Percentiles rank a stretch among this genome's conserved stretches.
These are phyloP conservation scores for Clavaria fumosa DNA, from an alignment of 768 basidiomycete species.

Conservation along the genomic window DNA sequence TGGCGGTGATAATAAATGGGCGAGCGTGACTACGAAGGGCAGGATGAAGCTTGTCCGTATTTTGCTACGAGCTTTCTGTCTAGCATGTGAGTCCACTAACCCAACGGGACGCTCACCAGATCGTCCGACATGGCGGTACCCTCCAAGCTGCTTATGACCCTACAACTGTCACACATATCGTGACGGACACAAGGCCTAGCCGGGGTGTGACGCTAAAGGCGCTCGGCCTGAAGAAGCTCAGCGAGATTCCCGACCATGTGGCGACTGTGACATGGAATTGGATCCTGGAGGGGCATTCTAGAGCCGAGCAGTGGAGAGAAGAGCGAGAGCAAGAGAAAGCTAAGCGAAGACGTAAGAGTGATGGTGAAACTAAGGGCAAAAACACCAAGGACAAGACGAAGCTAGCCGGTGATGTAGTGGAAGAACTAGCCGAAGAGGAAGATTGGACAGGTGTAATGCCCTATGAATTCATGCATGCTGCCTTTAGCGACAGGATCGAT, in stretches of 20 bases:
- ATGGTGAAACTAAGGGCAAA: no score
- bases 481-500: conserved; percentile 32
- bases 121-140: conserved; percentile 47
- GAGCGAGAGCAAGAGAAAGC: conserved; percentile 15
- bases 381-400: no score
- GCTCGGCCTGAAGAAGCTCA: conserved; percentile 33
- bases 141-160: conserved; percentile 45
- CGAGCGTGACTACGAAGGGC: conserved; percentile 33
- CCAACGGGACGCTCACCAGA: conserved; percentile 24
- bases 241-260: conserved; percentile 48
- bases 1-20: conserved; percentile 41
- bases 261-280: conserved; percentile 53
- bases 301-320: conserved; percentile 14
- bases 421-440: no score
- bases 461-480: conserved; percentile 31
- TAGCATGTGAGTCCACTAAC: conserved; percentile 2
- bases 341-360: conserved; percentile 10
- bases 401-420: no score
- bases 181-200: conserved; percentile 35
- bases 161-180: conserved; percentile 45
- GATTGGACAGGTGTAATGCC: no score
- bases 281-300: conserved; percentile 29
- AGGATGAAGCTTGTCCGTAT: conserved; percentile 51
- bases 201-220: conserved; percentile 20
- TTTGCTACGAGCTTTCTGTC: not conserved